Evolutionary conservation across 108 stramenopile genomes (phyloP).

Genomic region (Nitzschia palea): DNA sequence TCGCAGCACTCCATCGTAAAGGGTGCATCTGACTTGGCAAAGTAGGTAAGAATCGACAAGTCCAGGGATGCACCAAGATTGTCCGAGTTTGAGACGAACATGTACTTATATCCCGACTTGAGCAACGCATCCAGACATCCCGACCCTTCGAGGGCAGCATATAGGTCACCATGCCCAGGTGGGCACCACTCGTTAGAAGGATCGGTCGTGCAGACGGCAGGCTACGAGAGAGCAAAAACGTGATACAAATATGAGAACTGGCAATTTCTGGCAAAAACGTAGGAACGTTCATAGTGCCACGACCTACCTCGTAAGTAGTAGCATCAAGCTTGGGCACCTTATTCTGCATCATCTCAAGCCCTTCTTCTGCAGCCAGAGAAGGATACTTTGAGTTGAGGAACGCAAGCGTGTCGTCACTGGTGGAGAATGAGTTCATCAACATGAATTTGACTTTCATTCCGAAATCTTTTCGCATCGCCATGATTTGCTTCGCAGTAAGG

Average conservation of each 20-base stretch:
- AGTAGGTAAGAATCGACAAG: conserved; percentile 92
- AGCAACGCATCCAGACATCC: conserved; percentile 93
- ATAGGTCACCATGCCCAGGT: conserved; percentile 99
- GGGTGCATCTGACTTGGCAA: conserved; percentile 85
- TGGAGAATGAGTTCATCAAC: conserved; percentile 99
- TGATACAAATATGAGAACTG: neutral
- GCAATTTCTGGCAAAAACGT: too few species aligned
- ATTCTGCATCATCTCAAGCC: conserved; percentile 98
- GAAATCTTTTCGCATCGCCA: conserved; percentile 90
- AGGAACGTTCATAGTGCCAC: neutral
- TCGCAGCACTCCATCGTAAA: conserved; percentile 99
- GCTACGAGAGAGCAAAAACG: conserved; percentile 34
- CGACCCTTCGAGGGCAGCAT: conserved; percentile 96
- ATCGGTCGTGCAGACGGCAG: conserved; percentile 76
- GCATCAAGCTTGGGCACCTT: conserved; percentile 98
- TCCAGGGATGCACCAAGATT: conserved; percentile 99
- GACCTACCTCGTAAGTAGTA: conserved; percentile 75
- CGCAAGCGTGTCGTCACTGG: conserved; percentile 92
- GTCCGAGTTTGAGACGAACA: conserved; percentile 99
- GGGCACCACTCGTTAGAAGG: conserved; percentile 99
- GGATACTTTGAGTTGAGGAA: conserved; percentile 91
- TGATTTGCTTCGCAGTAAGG: conserved; percentile 98
- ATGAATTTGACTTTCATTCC: conserved; percentile 96
- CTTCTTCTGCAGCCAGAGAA: conserved; percentile 84
- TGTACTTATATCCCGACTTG: conserved; percentile 95